phyloP scores from a whole-genome alignment of 2,329 filamentous ascomycete species.

The Phoma sp. region DNA sequence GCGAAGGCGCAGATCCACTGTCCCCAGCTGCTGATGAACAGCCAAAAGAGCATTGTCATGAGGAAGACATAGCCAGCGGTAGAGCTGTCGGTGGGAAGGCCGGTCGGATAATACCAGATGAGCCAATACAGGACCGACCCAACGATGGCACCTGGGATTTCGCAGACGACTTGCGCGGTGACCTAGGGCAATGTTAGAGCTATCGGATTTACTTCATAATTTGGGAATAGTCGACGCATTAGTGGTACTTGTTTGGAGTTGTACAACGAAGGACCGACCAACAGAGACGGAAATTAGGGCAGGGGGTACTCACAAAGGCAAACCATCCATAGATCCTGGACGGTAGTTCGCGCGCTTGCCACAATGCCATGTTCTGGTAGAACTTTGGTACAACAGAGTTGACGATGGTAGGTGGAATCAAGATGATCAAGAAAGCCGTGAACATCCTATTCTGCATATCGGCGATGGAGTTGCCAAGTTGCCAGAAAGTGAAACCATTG shows the following conservation, averaged over 20 bases:
- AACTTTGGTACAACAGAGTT: slow-evolving; percentile 81
- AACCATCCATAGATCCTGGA: slow-evolving; percentile 80
- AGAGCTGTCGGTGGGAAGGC: slow-evolving; percentile 69
- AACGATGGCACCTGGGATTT: slow-evolving; percentile 74
- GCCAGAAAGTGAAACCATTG: slow-evolving; percentile 81
- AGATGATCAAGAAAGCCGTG: slow-evolving; percentile 67
- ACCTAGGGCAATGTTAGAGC: slow-evolving; percentile 43
- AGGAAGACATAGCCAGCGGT: slow-evolving; percentile 78
- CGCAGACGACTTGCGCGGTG: slow-evolving; percentile 74
- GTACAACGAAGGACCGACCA: too few species aligned
- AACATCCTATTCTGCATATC: slow-evolving; percentile 83
- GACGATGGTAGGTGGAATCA: slow-evolving; percentile 72
- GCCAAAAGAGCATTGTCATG: slow-evolving; percentile 79
- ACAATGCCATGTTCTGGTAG: slow-evolving; percentile 74
- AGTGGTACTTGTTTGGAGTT: too few species aligned
- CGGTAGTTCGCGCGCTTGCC: slow-evolving; percentile 76
- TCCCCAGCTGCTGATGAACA: slow-evolving; percentile 78
- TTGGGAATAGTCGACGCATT: too few species aligned
- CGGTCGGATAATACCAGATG: slow-evolving; percentile 79
- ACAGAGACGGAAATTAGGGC: too few species aligned
- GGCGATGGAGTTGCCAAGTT: slow-evolving; percentile 68
- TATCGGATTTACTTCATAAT: too few species aligned
- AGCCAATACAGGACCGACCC: slow-evolving; percentile 72
- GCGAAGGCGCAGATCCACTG: slow-evolving; percentile 88
- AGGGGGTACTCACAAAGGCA: slow-evolving; percentile 60